A percentile compares a stretch with the other conserved stretches of the same genome.
phyloP scores from a whole-genome alignment of 179 eudicot species.

The Nepenthes alata region DNA sequence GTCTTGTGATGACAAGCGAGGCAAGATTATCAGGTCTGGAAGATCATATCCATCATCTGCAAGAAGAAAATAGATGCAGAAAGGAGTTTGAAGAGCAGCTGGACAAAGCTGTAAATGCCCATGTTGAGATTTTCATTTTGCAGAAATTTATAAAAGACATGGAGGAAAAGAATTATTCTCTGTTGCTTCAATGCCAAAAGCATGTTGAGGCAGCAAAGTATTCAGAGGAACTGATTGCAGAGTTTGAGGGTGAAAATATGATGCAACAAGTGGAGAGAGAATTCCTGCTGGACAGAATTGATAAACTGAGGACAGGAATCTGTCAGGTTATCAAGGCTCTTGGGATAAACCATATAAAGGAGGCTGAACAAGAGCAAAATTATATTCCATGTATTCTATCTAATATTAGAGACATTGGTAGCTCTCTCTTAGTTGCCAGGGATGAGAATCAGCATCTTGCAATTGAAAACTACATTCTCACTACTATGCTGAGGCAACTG shows the following conservation, averaged over 20 bases:
- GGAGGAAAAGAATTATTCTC: conserved; percentile 66
- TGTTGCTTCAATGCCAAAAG: conserved; percentile 64
- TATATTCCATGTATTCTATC: conserved; percentile 38
- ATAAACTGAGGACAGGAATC: conserved; percentile 56
- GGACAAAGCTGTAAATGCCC: conserved; percentile 72
- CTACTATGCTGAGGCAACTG: conserved; percentile 50
- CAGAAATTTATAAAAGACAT: conserved; percentile 79
- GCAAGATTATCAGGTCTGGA: conserved; percentile 54
- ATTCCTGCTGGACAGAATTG: conserved; percentile 60
- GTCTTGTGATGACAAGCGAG: conserved; percentile 37
- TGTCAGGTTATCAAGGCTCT: conserved; percentile 52
- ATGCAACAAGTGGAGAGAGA: conserved; percentile 88
- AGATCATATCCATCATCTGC: conserved; percentile 43
- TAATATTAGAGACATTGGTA: conserved; percentile 32
- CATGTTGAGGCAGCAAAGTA: conserved; percentile 60
- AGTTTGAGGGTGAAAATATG: conserved; percentile 83
- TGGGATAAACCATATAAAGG: conserved; percentile 27
- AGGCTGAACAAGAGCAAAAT: conserved; percentile 28
- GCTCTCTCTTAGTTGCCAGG: conserved; percentile 32
- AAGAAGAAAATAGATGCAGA: conserved; percentile 53
- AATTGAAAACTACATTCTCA: conserved; percentile 61
- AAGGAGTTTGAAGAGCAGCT: conserved; percentile 85
- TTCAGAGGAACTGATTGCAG: conserved; percentile 67
- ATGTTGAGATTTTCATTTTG: conserved; percentile 77
- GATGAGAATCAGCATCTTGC: conserved; percentile 55